phyloP scores from a whole-genome alignment of 1,139 yeast species.

The Pichia sp. region DNA sequence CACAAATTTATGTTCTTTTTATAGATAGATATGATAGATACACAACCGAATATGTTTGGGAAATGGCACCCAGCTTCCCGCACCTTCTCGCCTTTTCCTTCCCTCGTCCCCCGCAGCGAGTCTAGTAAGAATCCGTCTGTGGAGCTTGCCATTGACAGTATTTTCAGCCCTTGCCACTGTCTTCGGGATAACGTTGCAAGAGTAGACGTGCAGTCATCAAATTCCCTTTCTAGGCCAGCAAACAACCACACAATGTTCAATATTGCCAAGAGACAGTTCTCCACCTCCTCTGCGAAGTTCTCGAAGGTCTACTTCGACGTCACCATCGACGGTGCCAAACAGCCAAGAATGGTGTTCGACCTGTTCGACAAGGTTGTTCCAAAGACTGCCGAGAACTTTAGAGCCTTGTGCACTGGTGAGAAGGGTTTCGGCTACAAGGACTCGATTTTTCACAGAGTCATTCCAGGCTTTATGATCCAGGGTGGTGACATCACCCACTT shows the following conservation, averaged over 20 bases:
- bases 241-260: conserved; percentile 23
- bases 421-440: conserved; percentile 93
- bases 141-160: too few species aligned
- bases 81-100: too few species aligned
- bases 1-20: too few species aligned
- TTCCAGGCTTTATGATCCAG: conserved; percentile 97
- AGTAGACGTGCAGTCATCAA: not conserved
- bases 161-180: not conserved
- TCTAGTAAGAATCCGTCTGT: too few species aligned
- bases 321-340: conserved; percentile 56
- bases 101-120: too few species aligned
- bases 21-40: too few species aligned
- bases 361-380: conserved; percentile 72
- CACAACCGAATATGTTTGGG: too few species aligned
- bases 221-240: not conserved
- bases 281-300: conserved; percentile 36
- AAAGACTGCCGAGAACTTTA: conserved; percentile 97
- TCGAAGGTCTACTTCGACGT: conserved; percentile 70
- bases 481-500: conserved; percentile 98
- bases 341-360: conserved; percentile 37
- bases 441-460: conserved; percentile 96
- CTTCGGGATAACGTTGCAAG: not conserved
- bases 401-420: conserved; percentile 96
- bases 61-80: too few species aligned
- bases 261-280: conserved; percentile 37